Evolutionary conservation across 345 rosid genomes (phyloP).

Genomic region (Raphanus sativus): DNA sequence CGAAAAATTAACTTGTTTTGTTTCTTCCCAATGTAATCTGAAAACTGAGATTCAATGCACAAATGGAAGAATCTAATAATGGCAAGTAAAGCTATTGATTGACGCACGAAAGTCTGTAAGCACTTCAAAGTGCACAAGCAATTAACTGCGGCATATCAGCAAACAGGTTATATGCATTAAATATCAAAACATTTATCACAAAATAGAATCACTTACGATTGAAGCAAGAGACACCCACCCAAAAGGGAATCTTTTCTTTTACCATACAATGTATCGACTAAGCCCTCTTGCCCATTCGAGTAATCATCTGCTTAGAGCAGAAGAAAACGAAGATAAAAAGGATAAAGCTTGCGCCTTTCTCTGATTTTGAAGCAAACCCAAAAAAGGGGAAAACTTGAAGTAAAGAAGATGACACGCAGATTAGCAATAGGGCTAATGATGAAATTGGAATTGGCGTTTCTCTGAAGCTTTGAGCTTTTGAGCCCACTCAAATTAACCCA

Average conservation of each 20-base stretch:
- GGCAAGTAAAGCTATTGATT: neutral
- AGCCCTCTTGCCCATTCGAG: slow-evolving; percentile 34
- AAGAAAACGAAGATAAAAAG: slow-evolving; percentile 33
- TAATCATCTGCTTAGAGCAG: slow-evolving; percentile 55
- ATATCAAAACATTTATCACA: neutral
- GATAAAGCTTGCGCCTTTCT: slow-evolving; percentile 39
- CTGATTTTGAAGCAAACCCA: slow-evolving; percentile 37
- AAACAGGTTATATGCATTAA: slow-evolving; percentile 30
- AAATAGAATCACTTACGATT: slow-evolving; percentile 53
- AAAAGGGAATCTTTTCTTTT: slow-evolving; percentile 24
- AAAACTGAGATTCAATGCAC: slow-evolving; percentile 21
- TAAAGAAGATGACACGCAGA: neutral
- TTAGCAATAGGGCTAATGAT: slow-evolving; percentile 47
- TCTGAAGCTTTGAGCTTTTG: slow-evolving; percentile 7
- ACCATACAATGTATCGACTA: slow-evolving; percentile 33
- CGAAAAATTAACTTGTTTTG: neutral
- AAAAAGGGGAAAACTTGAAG: slow-evolving; percentile 20
- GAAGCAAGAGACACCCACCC: slow-evolving; percentile 49
- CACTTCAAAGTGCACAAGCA: slow-evolving; percentile 8
- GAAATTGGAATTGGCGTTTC: slow-evolving; percentile 35
- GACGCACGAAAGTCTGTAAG: neutral
- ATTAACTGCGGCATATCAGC: slow-evolving; percentile 35
- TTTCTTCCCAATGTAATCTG: neutral
- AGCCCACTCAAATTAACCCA: slow-evolving; percentile 14
- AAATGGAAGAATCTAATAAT: slow-evolving; percentile 28